Conservation (phyloP, 495 filamentous ascomycete genomes). For the Darksidea phi region DNA sequence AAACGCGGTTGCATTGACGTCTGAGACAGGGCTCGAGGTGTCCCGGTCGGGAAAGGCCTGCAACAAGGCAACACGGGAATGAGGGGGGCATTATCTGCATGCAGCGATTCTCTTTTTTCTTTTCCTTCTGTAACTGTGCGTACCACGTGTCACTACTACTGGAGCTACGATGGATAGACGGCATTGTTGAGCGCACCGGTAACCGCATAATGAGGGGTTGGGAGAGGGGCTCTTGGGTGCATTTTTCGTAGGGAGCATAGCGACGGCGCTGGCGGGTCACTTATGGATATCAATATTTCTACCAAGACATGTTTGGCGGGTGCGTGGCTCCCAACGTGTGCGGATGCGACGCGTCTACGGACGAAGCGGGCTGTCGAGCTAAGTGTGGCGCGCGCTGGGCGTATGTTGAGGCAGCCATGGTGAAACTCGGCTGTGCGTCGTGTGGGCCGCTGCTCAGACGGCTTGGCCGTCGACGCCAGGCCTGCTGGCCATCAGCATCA, state of each 20-base stretch:
- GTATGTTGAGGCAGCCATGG: constrained; percentile 2
- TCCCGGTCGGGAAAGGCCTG: constrained; percentile 4
- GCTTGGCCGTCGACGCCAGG: constrained; percentile 5
- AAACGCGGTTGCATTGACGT: constrained; percentile 25
- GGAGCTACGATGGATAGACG: neutral
- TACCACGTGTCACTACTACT: neutral
- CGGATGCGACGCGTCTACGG: constrained; percentile 10
- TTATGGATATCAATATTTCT: neutral
- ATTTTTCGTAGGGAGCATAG: constrained; percentile 25
- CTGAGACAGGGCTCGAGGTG: constrained; percentile 20
- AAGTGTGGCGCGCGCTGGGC: neutral
- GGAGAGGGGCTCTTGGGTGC: neutral
- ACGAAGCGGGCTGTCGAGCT: neutral
- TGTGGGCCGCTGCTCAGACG: neutral
- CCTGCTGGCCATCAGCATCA: neutral
- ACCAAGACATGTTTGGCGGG: neutral
- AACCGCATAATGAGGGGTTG: neutral
- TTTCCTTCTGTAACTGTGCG: neutral
- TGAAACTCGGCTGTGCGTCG: constrained; percentile 16
- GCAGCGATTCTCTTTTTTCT: neutral
- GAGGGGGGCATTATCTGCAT: neutral
- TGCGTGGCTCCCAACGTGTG: neutral
- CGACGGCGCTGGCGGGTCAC: constrained; percentile 30
- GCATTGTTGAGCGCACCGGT: neutral
- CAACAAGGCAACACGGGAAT: neutral